phyloP scores from a whole-genome alignment of 805 yeast species.

The Lipomyces japonicus region DNA sequence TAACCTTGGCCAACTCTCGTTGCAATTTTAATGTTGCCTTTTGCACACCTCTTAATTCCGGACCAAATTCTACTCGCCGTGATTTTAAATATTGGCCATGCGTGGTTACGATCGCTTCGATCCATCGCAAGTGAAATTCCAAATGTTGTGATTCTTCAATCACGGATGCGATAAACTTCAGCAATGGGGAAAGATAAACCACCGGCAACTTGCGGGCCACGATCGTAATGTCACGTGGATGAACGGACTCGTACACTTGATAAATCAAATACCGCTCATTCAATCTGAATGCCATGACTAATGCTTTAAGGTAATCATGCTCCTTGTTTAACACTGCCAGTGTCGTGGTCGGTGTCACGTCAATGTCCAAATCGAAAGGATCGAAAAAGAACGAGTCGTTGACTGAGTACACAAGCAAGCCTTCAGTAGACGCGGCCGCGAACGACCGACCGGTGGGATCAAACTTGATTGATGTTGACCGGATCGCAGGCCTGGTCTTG shows the following conservation, averaged over 20 bases:
- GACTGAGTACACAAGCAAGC: slow-evolving; percentile 74
- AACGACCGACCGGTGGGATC: slow-evolving; percentile 89
- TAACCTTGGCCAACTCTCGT: slow-evolving; percentile 14
- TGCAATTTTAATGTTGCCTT: slow-evolving; percentile 13
- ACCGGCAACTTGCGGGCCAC: slow-evolving; percentile 68
- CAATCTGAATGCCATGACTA: slow-evolving; percentile 89
- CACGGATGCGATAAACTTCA: slow-evolving; percentile 65
- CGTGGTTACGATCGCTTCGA: slow-evolving; percentile 57
- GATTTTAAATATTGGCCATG: slow-evolving; percentile 74
- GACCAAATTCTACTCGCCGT: slow-evolving; percentile 57
- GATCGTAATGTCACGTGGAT: slow-evolving; percentile 63
- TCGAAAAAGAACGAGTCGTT: slow-evolving; percentile 76
- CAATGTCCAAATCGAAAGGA: slow-evolving; percentile 91
- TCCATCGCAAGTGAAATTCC: slow-evolving; percentile 82
- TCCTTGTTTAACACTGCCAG: slow-evolving; percentile 54
- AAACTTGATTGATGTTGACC: slow-evolving; percentile 72
- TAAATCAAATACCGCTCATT: slow-evolving; percentile 75
- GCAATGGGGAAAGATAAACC: slow-evolving; percentile 65
- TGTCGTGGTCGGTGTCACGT: slow-evolving; percentile 79
- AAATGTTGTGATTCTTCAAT: slow-evolving; percentile 72
- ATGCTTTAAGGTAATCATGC: slow-evolving; percentile 59
- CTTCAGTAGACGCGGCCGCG: slow-evolving; percentile 95
- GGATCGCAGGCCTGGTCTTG: slow-evolving; percentile 71
- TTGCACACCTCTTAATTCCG: slow-evolving; percentile 23
- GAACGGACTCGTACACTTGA: slow-evolving; percentile 68